Evolutionary conservation across 2,329 filamentous ascomycete species (phyloP).

Genomic region (Nigrospora oryzae): DNA sequence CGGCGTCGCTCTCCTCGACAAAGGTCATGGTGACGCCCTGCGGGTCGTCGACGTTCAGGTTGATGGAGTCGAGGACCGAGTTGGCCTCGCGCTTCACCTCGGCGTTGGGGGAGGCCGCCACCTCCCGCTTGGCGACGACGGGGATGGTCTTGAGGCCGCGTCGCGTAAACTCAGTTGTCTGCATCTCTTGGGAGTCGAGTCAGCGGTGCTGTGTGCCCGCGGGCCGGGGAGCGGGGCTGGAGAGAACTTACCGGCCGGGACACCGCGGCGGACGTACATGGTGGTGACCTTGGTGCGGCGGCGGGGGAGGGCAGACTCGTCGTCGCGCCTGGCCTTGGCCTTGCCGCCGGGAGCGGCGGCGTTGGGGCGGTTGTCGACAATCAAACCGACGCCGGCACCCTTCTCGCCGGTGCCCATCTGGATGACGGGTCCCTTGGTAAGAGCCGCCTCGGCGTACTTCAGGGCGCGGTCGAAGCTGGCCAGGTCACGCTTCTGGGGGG

Average conservation of each 20-base stretch:
- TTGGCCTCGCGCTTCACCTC: constrained; percentile 14
- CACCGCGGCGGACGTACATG: constrained; percentile 35
- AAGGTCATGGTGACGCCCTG: constrained; percentile 39
- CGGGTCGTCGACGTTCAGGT: constrained; percentile 33
- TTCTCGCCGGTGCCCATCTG: constrained; percentile 30
- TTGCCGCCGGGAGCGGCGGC: constrained; percentile 7
- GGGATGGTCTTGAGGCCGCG: constrained; percentile 14
- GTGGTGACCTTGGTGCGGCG: constrained; percentile 34
- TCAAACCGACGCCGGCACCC: constrained; percentile 30
- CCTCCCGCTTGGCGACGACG: constrained; percentile 8
- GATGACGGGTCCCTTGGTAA: constrained; percentile 27
- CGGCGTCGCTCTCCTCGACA: constrained; percentile 29
- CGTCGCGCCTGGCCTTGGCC: constrained; percentile 11
- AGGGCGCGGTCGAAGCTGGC: constrained; percentile 31
- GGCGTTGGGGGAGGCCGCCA: constrained; percentile 3
- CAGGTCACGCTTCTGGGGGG: constrained; percentile 25
- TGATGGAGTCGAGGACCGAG: constrained; percentile 30
- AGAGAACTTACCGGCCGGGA: constrained; percentile 30
- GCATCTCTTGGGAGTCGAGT: constrained; percentile 14
- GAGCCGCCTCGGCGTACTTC: constrained; percentile 27
- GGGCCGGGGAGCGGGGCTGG: not conserved
- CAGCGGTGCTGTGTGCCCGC: constrained; percentile 8
- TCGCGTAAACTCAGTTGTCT: constrained; percentile 15
- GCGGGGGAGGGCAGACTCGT: constrained; percentile 16
- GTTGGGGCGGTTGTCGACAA: constrained; percentile 22